Evolutionary conservation across 78 protist genomes (phyloP).

Genomic region (Creolimax fragrantissima): DNA sequence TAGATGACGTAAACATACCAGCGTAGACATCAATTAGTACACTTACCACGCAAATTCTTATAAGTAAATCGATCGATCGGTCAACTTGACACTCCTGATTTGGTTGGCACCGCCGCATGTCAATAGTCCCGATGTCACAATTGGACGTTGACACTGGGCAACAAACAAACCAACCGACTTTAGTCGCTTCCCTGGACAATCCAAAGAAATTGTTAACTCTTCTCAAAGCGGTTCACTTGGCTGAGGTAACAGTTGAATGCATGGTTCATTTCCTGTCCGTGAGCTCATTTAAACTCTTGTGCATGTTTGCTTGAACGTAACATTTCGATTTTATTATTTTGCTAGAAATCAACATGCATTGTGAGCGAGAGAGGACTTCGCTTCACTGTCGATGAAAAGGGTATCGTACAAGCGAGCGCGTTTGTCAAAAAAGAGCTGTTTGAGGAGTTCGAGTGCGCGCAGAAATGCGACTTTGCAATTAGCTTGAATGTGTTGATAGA

Average conservation of each 20-base stretch:
- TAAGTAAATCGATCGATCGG: too few species aligned
- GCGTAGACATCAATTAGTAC: too few species aligned
- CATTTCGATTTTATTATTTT: too few species aligned
- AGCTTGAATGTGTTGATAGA: background rate
- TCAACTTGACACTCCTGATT: too few species aligned
- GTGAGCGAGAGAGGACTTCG: background rate
- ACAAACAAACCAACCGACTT: too few species aligned
- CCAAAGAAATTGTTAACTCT: background rate
- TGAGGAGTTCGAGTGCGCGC: background rate
- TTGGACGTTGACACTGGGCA: too few species aligned
- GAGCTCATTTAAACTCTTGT: background rate
- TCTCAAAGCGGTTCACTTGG: background rate
- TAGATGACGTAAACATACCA: too few species aligned
- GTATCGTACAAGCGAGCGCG: background rate
- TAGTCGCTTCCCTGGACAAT: background rate
- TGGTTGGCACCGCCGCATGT: too few species aligned
- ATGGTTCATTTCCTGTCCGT: background rate
- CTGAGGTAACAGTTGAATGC: too few species aligned
- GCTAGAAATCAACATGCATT: background rate
- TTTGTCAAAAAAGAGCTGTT: background rate
- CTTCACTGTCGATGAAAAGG: background rate
- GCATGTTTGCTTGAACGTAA: too few species aligned
- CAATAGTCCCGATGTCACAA: too few species aligned
- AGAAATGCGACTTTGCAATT: background rate
- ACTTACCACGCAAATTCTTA: too few species aligned